Percentiles rank a stretch among this genome's conserved stretches.
These are phyloP conservation scores for Arthroderma sp. DNA, from an alignment of 2,329 filamentous ascomycete genomes.

Conservation along the genomic window DNA sequence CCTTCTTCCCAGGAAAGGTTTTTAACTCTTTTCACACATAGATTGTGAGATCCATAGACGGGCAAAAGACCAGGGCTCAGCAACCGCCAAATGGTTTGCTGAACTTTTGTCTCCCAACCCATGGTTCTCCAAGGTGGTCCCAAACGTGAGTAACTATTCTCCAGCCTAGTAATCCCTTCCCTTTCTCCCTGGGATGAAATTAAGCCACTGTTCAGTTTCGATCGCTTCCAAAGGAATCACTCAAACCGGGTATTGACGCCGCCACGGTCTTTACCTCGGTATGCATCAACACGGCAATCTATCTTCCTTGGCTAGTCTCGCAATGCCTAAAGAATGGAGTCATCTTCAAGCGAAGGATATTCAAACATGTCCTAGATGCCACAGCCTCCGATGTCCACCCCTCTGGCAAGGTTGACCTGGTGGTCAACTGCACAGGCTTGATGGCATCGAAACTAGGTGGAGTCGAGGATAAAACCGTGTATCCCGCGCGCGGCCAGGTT, in stretches of 20 bases:
- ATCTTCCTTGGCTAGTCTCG: conserved; percentile 72
- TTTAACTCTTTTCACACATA: too few relatives aligned
- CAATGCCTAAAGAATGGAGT: conserved; percentile 66
- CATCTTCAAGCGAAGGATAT: conserved; percentile 47
- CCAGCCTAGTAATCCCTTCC: too few relatives aligned
- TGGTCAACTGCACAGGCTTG: conserved; percentile 79
- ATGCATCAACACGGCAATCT: conserved; percentile 82
- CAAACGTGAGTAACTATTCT: conserved; percentile 37
- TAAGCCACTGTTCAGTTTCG: conserved; percentile 35
- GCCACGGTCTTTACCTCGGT: conserved; percentile 69
- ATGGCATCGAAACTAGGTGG: conserved; percentile 64
- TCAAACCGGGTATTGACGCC: conserved; percentile 54
- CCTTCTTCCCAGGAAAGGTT: too few relatives aligned
- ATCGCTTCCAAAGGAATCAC: conserved; percentile 40
- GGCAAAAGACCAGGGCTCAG: conserved; percentile 44
- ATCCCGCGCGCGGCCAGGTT: conserved; percentile 69
- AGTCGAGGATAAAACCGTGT: conserved; percentile 59
- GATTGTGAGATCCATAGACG: too few relatives aligned
- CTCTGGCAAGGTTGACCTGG: conserved; percentile 47
- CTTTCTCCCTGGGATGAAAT: not conserved
- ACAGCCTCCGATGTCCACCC: conserved; percentile 48
- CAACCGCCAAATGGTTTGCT: conserved; percentile 48
- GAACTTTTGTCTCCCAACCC: conserved; percentile 54
- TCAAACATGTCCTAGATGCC: conserved; percentile 63
- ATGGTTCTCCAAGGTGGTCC: conserved; percentile 60